Base-by-base conservation (phyloP, 805 yeast species). In the Torulaspora delbrueckii region DNA sequence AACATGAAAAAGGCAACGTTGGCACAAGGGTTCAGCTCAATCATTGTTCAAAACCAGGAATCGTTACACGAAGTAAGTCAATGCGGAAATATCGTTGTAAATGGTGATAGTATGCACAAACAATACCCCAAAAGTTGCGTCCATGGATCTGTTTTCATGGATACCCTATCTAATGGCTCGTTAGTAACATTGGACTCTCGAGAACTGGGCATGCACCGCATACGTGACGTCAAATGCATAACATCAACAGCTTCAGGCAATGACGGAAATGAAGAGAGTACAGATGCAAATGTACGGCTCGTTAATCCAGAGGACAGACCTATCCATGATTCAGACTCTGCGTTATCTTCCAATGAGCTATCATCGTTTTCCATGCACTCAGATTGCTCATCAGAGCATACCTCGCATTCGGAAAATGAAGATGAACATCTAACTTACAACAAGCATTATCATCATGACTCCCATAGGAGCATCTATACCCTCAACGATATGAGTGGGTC, bases 71-170 rank as follows among this genome's bases (percentile, higher is more conserved):
- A 52, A 9, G 39, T 51, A 8, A 51, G 48, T 16, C 59, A 53
- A 38, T 58, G 63, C 45, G 67, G 67, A 13, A 62, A 59, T 34
- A 50, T 61, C 25, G 50, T 62, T 8, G 53, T 56, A 8, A 48
- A 45, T 13, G 51, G 53, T 5, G 47, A 37, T 1, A 31, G 40
- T 36, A 12, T 34, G 3, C 44, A 34, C 8, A 26, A 31, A 12
- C 37, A 38, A 13, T 37, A 40, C 10, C 39, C 47, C 4, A 34
- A 22, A 16, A 37, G 26, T 18, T 42, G 26, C 5, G 41, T 52
- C 23, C 50, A 31, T 26, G 51, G 51, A 14, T 43, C 50, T 12
- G 16, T 45, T 5, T 48, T 51, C 13, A 43, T 57, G 40, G 51
- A 50, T 8, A 43, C 52, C 26, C 31, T 48, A 16, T 26, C 38